These are phyloP conservation scores for Penicillium sp. DNA, from an alignment of 2,329 filamentous ascomycete genomes.

Conservation along the genomic window DNA sequence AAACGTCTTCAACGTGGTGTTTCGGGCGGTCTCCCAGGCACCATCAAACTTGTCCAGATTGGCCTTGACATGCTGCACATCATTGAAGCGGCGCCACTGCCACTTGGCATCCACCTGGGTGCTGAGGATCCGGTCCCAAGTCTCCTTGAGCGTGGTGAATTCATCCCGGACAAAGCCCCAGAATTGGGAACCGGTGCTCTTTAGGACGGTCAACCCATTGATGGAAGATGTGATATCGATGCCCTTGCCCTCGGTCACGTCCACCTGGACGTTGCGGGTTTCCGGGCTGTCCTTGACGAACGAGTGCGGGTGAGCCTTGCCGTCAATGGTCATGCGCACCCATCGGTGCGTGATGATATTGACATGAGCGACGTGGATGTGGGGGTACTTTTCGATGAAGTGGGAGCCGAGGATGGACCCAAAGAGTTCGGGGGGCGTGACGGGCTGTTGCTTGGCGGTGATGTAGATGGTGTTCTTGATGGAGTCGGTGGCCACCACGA, in stretches of 20 bases:
- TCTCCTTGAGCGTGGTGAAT: conserved; percentile 83
- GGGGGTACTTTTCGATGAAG: conserved; percentile 79
- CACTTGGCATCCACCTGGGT: conserved; percentile 85
- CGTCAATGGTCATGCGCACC: conserved; percentile 81
- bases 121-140: conserved; percentile 90
- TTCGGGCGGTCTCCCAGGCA: conserved; percentile 70
- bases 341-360: conserved; percentile 80
- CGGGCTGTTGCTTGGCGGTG: conserved; percentile 85
- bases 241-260: conserved; percentile 60
- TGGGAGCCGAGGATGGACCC: conserved; percentile 78
- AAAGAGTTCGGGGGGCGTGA: conserved; percentile 89
- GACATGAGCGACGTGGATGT: conserved; percentile 81
- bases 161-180: conserved; percentile 90
- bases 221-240: conserved; percentile 74
- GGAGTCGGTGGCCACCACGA: conserved; percentile 91
- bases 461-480: conserved; percentile 98
- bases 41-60: conserved; percentile 64
- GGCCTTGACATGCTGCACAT: conserved; percentile 60
- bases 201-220: conserved; percentile 77
- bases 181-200: conserved; percentile 95
- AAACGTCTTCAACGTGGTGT: conserved; percentile 86
- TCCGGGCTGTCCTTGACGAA: conserved; percentile 88
- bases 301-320: conserved; percentile 87
- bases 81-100: conserved; percentile 71
- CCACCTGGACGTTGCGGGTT: conserved; percentile 73